Conservation (phyloP, 73 alveolate species). For the Stentor roeselii region DNA sequence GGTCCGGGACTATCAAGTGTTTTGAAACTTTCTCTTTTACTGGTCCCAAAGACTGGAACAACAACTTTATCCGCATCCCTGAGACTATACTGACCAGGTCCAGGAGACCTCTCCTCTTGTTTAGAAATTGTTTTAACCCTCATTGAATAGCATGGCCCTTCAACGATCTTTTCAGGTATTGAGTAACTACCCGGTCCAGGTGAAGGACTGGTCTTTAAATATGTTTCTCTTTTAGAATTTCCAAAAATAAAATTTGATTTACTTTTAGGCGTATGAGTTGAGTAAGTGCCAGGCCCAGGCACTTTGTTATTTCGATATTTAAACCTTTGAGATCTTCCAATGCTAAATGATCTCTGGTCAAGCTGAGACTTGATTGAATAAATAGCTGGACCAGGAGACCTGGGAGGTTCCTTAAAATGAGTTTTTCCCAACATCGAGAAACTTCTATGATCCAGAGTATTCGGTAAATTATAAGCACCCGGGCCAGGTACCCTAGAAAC, state of each 20-base stretch:
- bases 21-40: background rate
- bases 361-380: background rate
- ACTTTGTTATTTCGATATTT: background rate
- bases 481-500: constrained; percentile 11
- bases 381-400: constrained; percentile 24
- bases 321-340: background rate
- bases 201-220: background rate
- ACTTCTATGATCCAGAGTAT: background rate
- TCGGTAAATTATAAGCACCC: background rate
- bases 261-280: background rate
- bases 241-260: background rate
- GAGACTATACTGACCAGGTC: constrained; percentile 23
- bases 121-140: background rate
- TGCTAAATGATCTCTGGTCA: background rate
- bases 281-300: constrained; percentile 21
- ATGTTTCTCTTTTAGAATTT: background rate
- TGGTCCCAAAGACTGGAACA: background rate
- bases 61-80: background rate
- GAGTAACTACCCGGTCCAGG: constrained; percentile 54
- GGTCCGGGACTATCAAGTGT: constrained; percentile 59
- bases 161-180: constrained; percentile 35
- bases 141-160: constrained; percentile 37
- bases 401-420: background rate
- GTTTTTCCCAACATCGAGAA: background rate
- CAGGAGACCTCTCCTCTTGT: background rate